Conservation (phyloP, 2,329 filamentous ascomycete species). For the Fusarium lyarnte region DNA sequence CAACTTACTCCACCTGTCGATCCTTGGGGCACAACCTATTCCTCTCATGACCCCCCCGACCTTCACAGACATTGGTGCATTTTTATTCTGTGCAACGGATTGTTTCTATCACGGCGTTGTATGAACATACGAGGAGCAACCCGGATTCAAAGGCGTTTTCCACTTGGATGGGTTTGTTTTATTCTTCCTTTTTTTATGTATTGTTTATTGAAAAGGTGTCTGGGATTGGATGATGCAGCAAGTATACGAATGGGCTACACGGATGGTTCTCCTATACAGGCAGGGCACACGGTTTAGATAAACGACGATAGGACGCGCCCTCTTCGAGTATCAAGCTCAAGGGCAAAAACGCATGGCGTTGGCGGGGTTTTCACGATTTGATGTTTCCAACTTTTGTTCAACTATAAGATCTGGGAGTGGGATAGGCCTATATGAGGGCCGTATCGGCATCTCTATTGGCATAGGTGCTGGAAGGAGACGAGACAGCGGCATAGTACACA, state of each 20-base stretch:
- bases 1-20: not conserved
- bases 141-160: slow-evolving; percentile 29
- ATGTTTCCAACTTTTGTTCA: slow-evolving; percentile 27
- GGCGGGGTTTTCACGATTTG: slow-evolving; percentile 27
- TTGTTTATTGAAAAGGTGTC: slow-evolving; percentile 16
- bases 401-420: slow-evolving; percentile 8
- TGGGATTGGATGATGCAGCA: slow-evolving; percentile 36
- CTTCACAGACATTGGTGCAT: slow-evolving; percentile 6
- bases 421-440: not conserved
- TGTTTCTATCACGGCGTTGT: slow-evolving; percentile 36
- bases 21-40: slow-evolving; percentile 2
- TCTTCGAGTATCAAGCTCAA: slow-evolving; percentile 16
- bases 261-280: slow-evolving; percentile 22
- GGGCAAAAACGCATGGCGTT: slow-evolving; percentile 41
- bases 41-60: slow-evolving; percentile 1
- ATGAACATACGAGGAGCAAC: slow-evolving; percentile 33
- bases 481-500: slow-evolving; percentile 18
- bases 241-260: slow-evolving; percentile 40
- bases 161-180: not conserved
- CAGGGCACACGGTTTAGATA: slow-evolving; percentile 38
- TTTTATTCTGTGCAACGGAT: not conserved
- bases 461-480: not conserved
- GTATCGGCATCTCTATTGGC: slow-evolving; percentile 1
- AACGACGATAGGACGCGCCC: slow-evolving; percentile 33
- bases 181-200: slow-evolving; percentile 3